Evolutionary conservation across 1,284 basidiomycete species (phyloP).

Genomic region (Puccinia sorghi): DNA sequence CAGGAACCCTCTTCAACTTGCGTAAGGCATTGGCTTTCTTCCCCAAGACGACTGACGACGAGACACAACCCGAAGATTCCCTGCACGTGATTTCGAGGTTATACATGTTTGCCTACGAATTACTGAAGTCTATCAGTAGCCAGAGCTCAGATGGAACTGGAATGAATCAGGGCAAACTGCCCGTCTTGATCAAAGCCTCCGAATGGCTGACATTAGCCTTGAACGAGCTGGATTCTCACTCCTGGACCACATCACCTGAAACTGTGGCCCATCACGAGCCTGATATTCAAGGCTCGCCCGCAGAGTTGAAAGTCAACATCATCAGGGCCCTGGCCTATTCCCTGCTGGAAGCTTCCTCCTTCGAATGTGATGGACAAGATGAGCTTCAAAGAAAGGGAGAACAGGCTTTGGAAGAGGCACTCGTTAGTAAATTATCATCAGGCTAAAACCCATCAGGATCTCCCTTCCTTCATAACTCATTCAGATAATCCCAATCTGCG

Average conservation of each 20-base stretch:
- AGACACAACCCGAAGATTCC: conserved; percentile 20
- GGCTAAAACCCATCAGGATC: not conserved
- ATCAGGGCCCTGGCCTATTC: conserved; percentile 40
- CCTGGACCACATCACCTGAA: not conserved
- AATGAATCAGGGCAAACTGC: conserved; percentile 3
- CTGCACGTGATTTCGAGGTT: conserved; percentile 34
- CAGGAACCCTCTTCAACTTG: conserved; percentile 43
- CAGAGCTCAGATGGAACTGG: not conserved
- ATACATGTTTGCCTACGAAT: conserved; percentile 25
- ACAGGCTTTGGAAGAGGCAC: conserved; percentile 47
- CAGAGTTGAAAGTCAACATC: conserved; percentile 41
- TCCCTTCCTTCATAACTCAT: not conserved
- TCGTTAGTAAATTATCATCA: conserved; percentile 19
- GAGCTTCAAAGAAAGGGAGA: conserved; percentile 45
- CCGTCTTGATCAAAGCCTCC: conserved; percentile 30
- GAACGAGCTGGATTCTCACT: conserved; percentile 33
- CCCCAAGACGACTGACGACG: not conserved
- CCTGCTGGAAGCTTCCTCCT: conserved; percentile 37
- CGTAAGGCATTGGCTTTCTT: conserved; percentile 28
- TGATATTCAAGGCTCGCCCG: not conserved
- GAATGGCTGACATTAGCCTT: conserved; percentile 43
- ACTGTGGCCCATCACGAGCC: not conserved
- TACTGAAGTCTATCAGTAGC: conserved; percentile 8
- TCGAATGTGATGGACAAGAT: not conserved
- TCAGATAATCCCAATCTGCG: not conserved